Base-by-base conservation (phyloP, 768 basidiomycete genomes). In the Xerocomellus chrysenteron region DNA sequence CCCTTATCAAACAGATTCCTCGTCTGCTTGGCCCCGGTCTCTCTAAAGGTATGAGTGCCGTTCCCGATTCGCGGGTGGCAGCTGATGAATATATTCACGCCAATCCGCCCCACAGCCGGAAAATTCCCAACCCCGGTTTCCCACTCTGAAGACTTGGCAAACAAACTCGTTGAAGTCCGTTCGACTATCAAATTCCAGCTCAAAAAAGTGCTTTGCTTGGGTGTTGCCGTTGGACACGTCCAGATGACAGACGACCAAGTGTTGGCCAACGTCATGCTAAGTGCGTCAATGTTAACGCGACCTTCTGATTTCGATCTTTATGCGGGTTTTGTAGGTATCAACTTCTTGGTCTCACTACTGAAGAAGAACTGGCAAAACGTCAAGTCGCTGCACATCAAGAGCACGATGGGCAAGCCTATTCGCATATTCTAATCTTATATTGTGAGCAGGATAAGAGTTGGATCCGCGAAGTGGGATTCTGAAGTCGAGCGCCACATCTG, bases 311-410 rank as follows among this genome's bases (percentile, higher is more conserved):
- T 39, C 19, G 49, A 50, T 42, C 13, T 5, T 56, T 14, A 60
- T 57, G 59, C 64, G 52, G 28, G n/a, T 28, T 33, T 33, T 43
- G 39, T 37, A 93, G 92, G 92, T 76, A 96, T 98, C 84, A 99
- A 99, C 87, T 99, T 99, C 86, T 84, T 99, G 68, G 94, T 99
- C 70, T 98, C 97, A 19, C 79, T 99, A 59, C 86, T 99, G 74
- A 98, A 98, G 86, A 99, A 99, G 85, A 92, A 96, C 81, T 93
- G 94, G 94, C 97, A 98, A 77, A 99, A 98, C 79, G 89, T 98
- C 80, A 94, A 94, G 80, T 96, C 94, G 51, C 82, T 98, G 62
- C 94, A 98, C 83, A 87, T 99, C 82, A 99, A 99, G 84, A 86
- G 87, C 69, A 94, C 96, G 71, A 99, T 98, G 97, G 96, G 96